Evolutionary conservation across 768 basidiomycete species (phyloP).

Genomic region (Leccinum pellstonianum): DNA sequence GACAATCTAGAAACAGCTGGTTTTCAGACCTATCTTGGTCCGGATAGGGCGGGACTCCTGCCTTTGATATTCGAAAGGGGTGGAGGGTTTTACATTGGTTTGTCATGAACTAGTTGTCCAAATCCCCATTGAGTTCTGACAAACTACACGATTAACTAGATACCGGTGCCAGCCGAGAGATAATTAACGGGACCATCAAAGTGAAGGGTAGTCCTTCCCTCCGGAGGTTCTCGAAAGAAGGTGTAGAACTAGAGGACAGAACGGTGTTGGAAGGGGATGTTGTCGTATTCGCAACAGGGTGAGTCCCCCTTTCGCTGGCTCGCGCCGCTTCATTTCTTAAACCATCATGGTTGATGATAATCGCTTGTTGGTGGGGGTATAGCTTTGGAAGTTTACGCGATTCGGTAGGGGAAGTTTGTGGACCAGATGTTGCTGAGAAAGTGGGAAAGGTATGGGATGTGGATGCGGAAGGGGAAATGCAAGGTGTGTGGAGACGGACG

Average conservation of each 20-base stretch:
- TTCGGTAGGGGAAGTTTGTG: background rate
- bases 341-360: background rate
- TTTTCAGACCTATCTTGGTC: background rate
- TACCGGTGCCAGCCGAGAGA: background rate
- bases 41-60: background rate
- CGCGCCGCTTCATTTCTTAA: background rate
- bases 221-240: background rate
- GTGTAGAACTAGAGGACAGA: background rate
- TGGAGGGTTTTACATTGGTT: background rate
- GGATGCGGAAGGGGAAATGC: background rate
- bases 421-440: background rate
- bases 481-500: background rate
- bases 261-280: background rate
- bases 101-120: background rate
- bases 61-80: background rate
- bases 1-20: background rate
- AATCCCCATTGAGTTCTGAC: background rate
- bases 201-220: background rate
- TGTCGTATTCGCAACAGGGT: background rate
- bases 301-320: background rate
- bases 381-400: background rate
- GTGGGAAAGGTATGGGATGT: background rate
- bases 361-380: background rate
- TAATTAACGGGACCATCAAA: background rate
- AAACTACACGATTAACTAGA: background rate